Base-by-base conservation (phyloP, 2,329 filamentous ascomycete species). In the Stenocarpella maydis region DNA sequence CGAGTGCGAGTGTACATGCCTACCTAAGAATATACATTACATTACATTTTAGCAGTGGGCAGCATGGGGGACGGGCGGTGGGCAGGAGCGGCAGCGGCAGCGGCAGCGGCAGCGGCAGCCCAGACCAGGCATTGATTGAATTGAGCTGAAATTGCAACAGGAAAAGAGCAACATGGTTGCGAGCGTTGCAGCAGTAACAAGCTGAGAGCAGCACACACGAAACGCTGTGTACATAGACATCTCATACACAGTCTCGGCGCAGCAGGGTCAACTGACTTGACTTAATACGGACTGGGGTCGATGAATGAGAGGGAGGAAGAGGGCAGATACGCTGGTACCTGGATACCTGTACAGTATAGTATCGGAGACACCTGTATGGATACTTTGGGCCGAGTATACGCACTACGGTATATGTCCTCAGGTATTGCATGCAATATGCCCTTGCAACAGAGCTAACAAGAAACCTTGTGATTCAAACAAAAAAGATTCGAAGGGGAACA, bases 381-480 rank as follows among this genome's bases (percentile, higher is more conserved):
- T 43, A 58, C 53, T 37, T 58, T 34, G 28, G 17, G 26, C 31
- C 31, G 31, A 34, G 58, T 61, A 49, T 41, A 26, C n/a, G n/a
- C n/a, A 15, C 53, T 58, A 17, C 31, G 19, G 41, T 15, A 19
- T 26, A 17, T 26, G n/a, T 5, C 28, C 58, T 34, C 41, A 37
- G 28, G 41, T 67, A 67, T 67, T 45, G 31, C n/a, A n/a, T n/a
- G 64, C 52, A 66, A 49, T 67, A 58, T 12, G 58, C 64, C 64
- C 64, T 67, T 67, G 64, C 52, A 67, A 49, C 28, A 49, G 53
- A 65, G 43, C 50, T 47, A 47, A 47, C 53, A 28, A n/a, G 28
- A 55, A 58, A 67, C 64, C 64, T 67, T 67, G 64, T 67, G 64
- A 67, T 67, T 55, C 64, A 67, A 67, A 55, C 52, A 67, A 67